Conservation (phyloP, 306 rosid species). For the Cicer bijugum region DNA sequence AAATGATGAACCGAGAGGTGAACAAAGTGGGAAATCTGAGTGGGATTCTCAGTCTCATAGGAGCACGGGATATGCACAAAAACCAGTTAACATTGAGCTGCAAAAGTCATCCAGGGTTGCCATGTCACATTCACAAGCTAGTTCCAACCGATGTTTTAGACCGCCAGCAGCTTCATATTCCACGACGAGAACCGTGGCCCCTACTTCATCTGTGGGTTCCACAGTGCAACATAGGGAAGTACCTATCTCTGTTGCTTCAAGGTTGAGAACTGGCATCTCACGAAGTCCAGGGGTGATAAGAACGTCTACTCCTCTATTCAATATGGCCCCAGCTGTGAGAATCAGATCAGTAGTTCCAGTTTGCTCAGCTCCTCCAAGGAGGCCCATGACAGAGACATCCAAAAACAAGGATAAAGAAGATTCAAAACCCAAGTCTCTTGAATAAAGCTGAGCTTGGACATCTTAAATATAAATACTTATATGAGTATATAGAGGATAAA, state of each 20-base stretch:
- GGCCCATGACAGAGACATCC: conserved; percentile 43
- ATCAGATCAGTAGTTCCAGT: conserved; percentile 83
- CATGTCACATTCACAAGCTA: conserved; percentile 49
- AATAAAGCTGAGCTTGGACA: conserved; percentile 56
- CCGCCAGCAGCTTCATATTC: conserved; percentile 52
- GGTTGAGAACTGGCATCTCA: conserved; percentile 54
- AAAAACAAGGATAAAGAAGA: conserved; percentile 47
- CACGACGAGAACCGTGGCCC: conserved; percentile 48
- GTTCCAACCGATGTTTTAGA: conserved; percentile 50
- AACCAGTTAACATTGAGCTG: conserved; percentile 46
- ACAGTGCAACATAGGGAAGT: conserved; percentile 50
- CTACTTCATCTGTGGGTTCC: conserved; percentile 49
- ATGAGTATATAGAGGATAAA: conserved; percentile 31
- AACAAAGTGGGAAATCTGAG: conserved; percentile 49
- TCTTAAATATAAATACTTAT: conserved; percentile 32
- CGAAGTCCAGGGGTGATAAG: conserved; percentile 51
- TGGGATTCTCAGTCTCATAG: conserved; percentile 49
- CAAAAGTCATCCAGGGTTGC: conserved; percentile 46
- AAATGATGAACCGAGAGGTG: conserved; percentile 51
- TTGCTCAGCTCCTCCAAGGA: conserved; percentile 83
- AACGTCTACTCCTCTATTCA: conserved; percentile 46
- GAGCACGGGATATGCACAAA: conserved; percentile 45
- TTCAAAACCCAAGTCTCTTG: conserved; percentile 44
- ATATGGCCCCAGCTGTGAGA: conserved; percentile 77
- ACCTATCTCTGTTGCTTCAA: conserved; percentile 53